Evolutionary conservation across 192 early-diverging fungal genomes (phyloP), one percentile per base, ranked within the genome.

Genomic region (Jimgerdemannia flammicorona): DNA sequence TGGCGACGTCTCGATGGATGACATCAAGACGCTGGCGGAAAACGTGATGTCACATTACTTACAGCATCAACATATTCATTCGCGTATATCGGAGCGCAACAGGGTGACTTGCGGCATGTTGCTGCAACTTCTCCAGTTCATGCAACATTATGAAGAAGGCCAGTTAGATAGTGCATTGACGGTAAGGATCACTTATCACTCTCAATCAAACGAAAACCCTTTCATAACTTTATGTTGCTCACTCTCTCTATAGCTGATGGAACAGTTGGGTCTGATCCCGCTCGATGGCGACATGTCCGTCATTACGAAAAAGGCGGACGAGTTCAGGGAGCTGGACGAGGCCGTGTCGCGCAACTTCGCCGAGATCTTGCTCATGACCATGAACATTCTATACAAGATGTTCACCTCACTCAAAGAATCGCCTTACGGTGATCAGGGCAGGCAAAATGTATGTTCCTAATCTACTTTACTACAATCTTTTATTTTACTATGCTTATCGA

Each of bases 281-380:
- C 71, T 88, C 29, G 82, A 82, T 8, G 79, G 74, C 11, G 91
- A 94, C 74, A 84, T 90, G 72, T 70, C 79, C 0, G 70, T 75
- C 17, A 87, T 94, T 19, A 78, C 86, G 44, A 87, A 88, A 78
- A 82, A 89, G 40, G 91, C 90, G 0, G 89, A 93, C 40, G 84
- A 88, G n/a, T 92, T 96, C 66, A 78, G 83, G 42, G 74, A 20
- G 3, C 78, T 94, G 70, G 90, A 93, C 63, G 92, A 93, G 63
- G 74, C 80, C 7, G 87, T 98, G 20, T 85, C 89, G 9, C 87
- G 88, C 39, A 92, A 91, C 80, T 85, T 97, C 74, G 91, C 96
- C 8, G 87, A 92, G 9, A 80, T 96, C 6, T 75, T 98, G 19
- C 77, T 95, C 40, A 84, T 86, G 54, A 86, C 92, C 3, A 95